Evolutionary conservation across 805 yeast species (phyloP).

Genomic region (Suhomyces prunicola): DNA sequence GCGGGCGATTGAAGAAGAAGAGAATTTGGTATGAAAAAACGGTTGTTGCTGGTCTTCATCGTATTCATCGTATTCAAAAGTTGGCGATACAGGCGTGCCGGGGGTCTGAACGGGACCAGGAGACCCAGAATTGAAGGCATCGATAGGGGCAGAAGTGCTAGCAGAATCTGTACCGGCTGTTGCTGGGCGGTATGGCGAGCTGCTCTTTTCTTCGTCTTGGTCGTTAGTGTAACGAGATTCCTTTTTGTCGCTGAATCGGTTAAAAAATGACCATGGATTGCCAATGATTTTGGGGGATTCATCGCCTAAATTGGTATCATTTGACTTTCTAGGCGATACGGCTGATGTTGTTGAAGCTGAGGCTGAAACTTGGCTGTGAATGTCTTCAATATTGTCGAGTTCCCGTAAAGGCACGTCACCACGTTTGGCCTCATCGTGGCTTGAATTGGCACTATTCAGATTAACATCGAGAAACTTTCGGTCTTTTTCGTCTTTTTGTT

Average conservation of each 20-base stretch:
- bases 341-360: not conserved
- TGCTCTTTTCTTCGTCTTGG: slow-evolving; percentile 25
- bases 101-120: not conserved
- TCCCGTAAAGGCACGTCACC: not conserved
- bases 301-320: not conserved
- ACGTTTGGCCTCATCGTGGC: not conserved
- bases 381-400: not conserved
- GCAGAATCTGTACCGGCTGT: not conserved
- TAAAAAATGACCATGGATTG: slow-evolving; percentile 34
- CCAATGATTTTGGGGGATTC: slow-evolving; percentile 23
- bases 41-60: not conserved
- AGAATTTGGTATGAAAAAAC: slow-evolving; percentile 8
- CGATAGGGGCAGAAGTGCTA: not conserved
- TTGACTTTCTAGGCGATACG: not conserved
- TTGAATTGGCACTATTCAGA: not conserved
- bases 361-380: not conserved
- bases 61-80: not conserved
- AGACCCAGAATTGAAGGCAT: not conserved
- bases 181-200: slow-evolving; percentile 7
- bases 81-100: not conserved
- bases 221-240: slow-evolving; percentile 32
- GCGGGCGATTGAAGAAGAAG: slow-evolving; percentile 4
- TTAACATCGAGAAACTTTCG: too few species aligned
- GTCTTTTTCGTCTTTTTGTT: not conserved
- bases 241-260: slow-evolving; percentile 24